Percentiles rank a stretch among this genome's conserved stretches.
phyloP scores from a whole-genome alignment of 805 yeast genomes.

The Saccharomycopsis fibuligera region DNA sequence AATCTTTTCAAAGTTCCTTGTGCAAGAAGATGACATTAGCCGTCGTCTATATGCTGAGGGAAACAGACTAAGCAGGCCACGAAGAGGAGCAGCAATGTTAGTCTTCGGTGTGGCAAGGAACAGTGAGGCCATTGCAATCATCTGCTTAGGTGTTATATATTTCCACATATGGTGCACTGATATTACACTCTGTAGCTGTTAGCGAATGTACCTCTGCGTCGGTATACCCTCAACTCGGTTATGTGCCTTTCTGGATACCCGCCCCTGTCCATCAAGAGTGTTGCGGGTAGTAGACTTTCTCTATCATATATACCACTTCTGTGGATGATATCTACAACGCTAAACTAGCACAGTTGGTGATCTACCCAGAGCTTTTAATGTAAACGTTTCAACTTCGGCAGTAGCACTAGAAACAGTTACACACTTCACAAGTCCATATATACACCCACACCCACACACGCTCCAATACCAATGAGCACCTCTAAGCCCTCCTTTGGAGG shows the following conservation, averaged over 20 bases:
- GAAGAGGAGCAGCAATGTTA: no score
- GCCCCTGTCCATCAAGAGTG: background rate
- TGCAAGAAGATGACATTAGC: background rate
- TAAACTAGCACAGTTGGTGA: background rate
- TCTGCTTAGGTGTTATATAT: background rate
- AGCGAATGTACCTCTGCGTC: background rate
- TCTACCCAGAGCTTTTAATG: background rate
- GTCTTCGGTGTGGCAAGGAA: no score
- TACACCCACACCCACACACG: conserved; percentile 1
- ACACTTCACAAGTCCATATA: background rate
- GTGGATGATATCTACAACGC: background rate
- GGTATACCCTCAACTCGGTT: background rate
- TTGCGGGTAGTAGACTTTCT: background rate
- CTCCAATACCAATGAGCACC: no score
- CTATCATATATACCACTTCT: background rate
- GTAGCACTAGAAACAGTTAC: background rate
- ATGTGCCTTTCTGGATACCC: background rate
- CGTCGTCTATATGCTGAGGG: background rate
- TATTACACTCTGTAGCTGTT: background rate
- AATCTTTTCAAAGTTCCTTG: no score
- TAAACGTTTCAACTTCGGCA: background rate
- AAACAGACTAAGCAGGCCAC: background rate
- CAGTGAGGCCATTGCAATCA: no score
- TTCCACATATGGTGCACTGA: background rate
- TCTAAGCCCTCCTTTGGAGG: no score